These are phyloP conservation scores for Stagonosporopsis chrysanthemi DNA, from an alignment of 2,329 filamentous ascomycete genomes.

Conservation along the genomic window DNA sequence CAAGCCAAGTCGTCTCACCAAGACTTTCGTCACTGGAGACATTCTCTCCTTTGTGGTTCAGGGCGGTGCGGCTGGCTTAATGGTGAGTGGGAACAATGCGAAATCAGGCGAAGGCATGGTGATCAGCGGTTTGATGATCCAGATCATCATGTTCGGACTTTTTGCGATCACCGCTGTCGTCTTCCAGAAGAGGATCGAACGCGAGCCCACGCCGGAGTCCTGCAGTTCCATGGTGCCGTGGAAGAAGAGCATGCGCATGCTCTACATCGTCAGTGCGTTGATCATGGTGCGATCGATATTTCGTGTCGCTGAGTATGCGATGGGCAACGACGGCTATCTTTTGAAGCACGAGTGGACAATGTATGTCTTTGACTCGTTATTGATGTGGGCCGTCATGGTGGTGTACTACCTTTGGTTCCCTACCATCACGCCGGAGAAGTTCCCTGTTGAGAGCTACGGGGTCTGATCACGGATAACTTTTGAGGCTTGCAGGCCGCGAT, in stretches of 20 bases:
- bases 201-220: not conserved
- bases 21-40: conserved; percentile 54
- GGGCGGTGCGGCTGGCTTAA: conserved; percentile 47
- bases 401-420: conserved; percentile 19
- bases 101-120: conserved; percentile 46
- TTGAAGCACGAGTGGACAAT: conserved; percentile 53
- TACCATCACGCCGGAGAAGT: conserved; percentile 7
- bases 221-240: conserved; percentile 18
- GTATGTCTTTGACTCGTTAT: conserved; percentile 55
- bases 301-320: conserved; percentile 57
- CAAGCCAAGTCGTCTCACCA: conserved; percentile 48
- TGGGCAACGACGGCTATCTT: conserved; percentile 54
- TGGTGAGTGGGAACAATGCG: conserved; percentile 28
- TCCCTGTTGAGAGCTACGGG: conserved; percentile 4
- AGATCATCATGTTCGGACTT: conserved; percentile 57
- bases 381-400: conserved; percentile 54
- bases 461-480: not conserved
- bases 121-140: conserved; percentile 55
- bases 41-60: conserved; percentile 55
- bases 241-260: conserved; percentile 48
- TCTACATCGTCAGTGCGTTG: conserved; percentile 54
- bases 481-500: not conserved
- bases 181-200: conserved; percentile 11
- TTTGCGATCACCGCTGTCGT: conserved; percentile 46
- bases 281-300: conserved; percentile 59